Evolutionary conservation across 2,329 filamentous ascomycete species (phyloP).

Genomic region (Fusarium incarnatum): DNA sequence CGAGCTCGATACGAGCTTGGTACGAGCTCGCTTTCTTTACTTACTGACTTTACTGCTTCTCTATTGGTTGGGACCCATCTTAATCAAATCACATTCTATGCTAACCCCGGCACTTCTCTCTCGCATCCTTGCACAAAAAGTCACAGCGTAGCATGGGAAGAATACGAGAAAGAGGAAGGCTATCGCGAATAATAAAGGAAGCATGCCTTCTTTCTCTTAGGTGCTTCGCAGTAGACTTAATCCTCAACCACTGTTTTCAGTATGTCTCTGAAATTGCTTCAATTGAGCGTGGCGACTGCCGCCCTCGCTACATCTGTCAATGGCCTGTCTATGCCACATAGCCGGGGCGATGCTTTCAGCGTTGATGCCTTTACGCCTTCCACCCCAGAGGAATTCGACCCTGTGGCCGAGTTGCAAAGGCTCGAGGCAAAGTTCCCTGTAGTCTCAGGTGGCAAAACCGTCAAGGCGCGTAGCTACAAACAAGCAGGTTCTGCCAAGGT

Average conservation of each 20-base stretch:
- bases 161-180: background rate
- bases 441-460: fast-evolving
- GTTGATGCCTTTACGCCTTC: background rate
- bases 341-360: background rate
- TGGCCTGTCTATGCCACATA: background rate
- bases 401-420: background rate
- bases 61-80: background rate
- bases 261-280: background rate
- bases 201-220: background rate
- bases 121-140: background rate
- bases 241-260: fast-evolving
- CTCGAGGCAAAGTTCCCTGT: background rate
- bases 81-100: background rate
- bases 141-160: background rate
- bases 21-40: background rate
- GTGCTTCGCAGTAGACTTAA: fast-evolving
- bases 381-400: background rate
- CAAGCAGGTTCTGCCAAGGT: background rate
- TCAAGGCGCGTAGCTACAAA: background rate
- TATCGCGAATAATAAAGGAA: background rate
- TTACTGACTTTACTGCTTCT: background rate
- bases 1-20: background rate
- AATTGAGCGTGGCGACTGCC: background rate
- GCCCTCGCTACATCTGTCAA: background rate
- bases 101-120: background rate